A percentile compares a stretch with the other conserved stretches of the same genome.
Conservation (phyloP, 305 asterid species). For the Fraxinus floribunda region DNA sequence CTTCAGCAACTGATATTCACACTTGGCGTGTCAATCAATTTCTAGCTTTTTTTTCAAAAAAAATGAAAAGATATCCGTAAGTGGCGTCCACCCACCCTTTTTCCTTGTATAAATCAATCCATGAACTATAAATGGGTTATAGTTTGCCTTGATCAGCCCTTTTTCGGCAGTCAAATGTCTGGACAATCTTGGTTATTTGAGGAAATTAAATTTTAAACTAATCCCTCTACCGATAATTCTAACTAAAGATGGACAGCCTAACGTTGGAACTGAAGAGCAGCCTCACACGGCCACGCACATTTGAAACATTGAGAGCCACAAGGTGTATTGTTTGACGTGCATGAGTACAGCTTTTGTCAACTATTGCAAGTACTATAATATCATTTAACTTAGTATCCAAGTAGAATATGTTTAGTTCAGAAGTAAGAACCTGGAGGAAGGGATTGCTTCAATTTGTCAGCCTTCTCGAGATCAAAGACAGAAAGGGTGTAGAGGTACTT, state of each 20-base stretch:
- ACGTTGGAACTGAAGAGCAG: background rate
- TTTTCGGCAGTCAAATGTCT: background rate
- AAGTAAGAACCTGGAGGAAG: conserved; percentile 42
- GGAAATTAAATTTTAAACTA: background rate
- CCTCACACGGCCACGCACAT: background rate
- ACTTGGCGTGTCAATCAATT: background rate
- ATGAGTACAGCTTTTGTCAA: background rate
- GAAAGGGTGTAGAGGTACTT: conserved; percentile 48
- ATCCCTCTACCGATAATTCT: background rate
- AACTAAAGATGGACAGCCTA: background rate
- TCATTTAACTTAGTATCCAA: background rate
- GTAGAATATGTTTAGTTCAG: background rate
- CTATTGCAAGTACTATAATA: background rate
- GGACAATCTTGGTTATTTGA: background rate
- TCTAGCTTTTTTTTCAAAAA: background rate
- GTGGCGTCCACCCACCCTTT: background rate
- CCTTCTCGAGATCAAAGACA: conserved; percentile 44
- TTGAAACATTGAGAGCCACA: background rate
- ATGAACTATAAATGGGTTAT: background rate
- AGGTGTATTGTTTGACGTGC: background rate
- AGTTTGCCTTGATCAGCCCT: background rate
- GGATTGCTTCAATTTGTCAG: conserved; percentile 52
- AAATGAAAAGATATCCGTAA: background rate
- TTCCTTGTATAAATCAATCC: background rate
- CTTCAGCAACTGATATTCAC: background rate